A percentile compares a stretch with the other conserved stretches of the same genome.
Conservation (phyloP, 2,329 filamentous ascomycete genomes). For the Cladosporium velox region DNA sequence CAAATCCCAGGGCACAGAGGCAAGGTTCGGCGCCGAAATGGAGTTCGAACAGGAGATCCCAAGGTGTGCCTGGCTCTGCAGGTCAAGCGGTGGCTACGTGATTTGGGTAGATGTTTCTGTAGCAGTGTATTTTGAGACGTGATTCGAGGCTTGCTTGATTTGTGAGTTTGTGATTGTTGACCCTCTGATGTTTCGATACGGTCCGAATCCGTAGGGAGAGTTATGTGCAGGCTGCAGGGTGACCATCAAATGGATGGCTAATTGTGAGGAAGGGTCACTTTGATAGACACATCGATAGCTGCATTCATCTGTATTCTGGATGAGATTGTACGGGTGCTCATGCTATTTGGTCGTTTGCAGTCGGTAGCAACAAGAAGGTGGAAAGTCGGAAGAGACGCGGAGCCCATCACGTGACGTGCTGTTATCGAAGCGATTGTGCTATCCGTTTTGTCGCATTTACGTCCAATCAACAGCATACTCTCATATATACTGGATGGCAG, state of each 20-base stretch:
- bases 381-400: not conserved
- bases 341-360: not conserved
- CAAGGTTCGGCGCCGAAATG: slow-evolving; percentile 10
- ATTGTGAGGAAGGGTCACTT: not conserved
- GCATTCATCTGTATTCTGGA: not conserved
- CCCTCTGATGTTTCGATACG: not conserved
- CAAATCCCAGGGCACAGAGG: slow-evolving; percentile 16
- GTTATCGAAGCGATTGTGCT: too few species aligned
- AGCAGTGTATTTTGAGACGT: not conserved
- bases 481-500: not conserved
- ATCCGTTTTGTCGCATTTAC: too few species aligned
- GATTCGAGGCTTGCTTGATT: not conserved
- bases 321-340: not conserved
- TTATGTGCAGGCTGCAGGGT: not conserved
- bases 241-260: not conserved
- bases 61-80: slow-evolving; percentile 16
- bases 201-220: not conserved
- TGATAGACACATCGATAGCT: not conserved
- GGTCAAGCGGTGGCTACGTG: slow-evolving; percentile 12
- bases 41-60: slow-evolving; percentile 12
- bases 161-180: not conserved
- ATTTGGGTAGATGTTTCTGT: not conserved
- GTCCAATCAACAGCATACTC: not conserved
- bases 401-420: not conserved
- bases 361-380: not conserved